Percentiles rank a stretch among this genome's conserved stretches.
Evolutionary conservation across 371 early-diverging fungal genomes (phyloP).

Genomic region (Blakeslea trispora): DNA sequence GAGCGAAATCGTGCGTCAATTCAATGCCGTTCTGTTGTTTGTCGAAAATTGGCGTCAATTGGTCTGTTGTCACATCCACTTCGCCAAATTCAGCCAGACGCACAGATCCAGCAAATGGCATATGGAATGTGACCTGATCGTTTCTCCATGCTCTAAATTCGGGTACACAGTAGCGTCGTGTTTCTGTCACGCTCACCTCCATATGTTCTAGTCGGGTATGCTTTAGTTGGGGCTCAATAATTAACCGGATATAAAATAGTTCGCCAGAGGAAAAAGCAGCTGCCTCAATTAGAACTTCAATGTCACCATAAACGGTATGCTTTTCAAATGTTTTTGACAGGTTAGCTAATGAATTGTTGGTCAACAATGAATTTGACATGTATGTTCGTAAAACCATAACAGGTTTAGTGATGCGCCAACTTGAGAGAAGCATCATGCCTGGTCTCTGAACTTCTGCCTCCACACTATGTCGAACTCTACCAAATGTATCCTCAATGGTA

Average conservation of each 20-base stretch:
- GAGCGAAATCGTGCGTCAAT: conserved; percentile 37
- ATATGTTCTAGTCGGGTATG: conserved; percentile 37
- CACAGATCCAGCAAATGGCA: conserved; percentile 35
- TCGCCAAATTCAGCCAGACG: conserved; percentile 29
- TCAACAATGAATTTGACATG: conserved; percentile 44
- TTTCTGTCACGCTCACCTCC: conserved; percentile 35
- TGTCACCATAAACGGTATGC: conserved; percentile 31
- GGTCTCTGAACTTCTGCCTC: conserved; percentile 42
- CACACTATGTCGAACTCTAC: conserved; percentile 40
- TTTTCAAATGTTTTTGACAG: conserved; percentile 45
- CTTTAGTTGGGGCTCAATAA: conserved; percentile 43
- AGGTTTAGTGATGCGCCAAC: conserved; percentile 31
- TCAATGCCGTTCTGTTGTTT: conserved; percentile 27
- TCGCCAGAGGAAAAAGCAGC: conserved; percentile 50
- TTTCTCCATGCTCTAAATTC: conserved; percentile 39
- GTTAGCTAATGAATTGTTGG: conserved; percentile 41
- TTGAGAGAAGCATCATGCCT: conserved; percentile 34
- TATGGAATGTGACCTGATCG: conserved; percentile 22
- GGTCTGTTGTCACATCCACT: conserved; percentile 21
- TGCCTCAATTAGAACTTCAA: conserved; percentile 43
- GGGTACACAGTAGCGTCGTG: conserved; percentile 32
- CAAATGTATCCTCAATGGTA: conserved; percentile 46
- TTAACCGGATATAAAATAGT: conserved; percentile 36
- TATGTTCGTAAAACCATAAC: conserved; percentile 41
- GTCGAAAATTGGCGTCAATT: conserved; percentile 29